A percentile compares a stretch with the other conserved stretches of the same genome.
phyloP scores from a whole-genome alignment of 345 rosid genomes.

The Adansonia digitata region DNA sequence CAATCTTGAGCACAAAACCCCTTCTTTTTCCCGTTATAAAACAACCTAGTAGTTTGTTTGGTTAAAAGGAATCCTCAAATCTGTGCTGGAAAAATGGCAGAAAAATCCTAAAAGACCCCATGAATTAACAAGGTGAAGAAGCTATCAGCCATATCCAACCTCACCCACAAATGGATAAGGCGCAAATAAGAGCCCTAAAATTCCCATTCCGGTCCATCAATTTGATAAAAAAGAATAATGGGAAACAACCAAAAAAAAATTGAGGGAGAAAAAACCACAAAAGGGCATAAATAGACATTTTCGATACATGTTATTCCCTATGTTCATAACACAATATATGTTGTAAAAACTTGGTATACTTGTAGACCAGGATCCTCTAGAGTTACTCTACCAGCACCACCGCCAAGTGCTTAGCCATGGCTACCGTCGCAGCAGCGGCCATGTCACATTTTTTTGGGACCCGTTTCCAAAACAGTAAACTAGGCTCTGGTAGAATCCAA shows the following conservation, averaged over 20 bases:
- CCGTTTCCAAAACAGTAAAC: constrained; percentile 28
- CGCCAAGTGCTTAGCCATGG: constrained; percentile 20
- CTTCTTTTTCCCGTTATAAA: neutral
- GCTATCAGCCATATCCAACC: constrained; percentile 30
- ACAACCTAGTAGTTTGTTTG: neutral
- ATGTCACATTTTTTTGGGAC: constrained; percentile 54
- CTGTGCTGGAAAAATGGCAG: constrained; percentile 1
- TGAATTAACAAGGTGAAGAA: constrained; percentile 19
- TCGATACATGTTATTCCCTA: neutral
- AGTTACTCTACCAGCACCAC: neutral
- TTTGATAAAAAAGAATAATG: neutral
- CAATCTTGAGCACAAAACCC: neutral
- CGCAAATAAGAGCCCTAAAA: constrained; percentile 33
- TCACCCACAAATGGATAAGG: constrained; percentile 35
- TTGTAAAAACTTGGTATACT: neutral
- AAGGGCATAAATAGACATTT: neutral
- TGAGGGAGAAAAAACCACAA: neutral
- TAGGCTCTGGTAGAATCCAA: constrained; percentile 36
- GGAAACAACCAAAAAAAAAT: neutral
- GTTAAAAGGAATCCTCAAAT: constrained; percentile 18
- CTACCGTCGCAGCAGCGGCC: constrained; percentile 38
- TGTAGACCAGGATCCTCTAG: neutral
- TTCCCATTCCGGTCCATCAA: constrained; percentile 18
- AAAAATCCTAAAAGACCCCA: constrained; percentile 17
- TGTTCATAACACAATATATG: no score